Base-by-base conservation (phyloP, 1,139 yeast species). In the Zygoascus hellenicus region DNA sequence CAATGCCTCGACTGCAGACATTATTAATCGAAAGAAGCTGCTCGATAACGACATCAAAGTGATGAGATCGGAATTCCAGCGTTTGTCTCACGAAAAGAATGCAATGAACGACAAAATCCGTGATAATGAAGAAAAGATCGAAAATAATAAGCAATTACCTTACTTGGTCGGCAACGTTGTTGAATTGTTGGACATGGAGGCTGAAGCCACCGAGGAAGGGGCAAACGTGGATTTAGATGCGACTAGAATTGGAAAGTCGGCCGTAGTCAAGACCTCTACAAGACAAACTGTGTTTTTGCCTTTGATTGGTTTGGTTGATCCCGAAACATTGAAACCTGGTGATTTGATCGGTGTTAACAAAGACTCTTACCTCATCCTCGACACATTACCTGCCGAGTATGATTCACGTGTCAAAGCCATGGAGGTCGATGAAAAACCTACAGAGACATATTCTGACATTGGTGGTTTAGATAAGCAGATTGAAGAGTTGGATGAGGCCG, bases 381-480 rank as follows among this genome's bases (percentile, higher is more conserved):
- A 94, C 67, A 89, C 96, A 2, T 74, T 94, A 57, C 98, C 98
- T 7, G 89, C 96, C 2, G 98, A 94, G 68, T 94, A 92, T 64
- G 99, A 94, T 66, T 85, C 95, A 45, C 78, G 98, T 58, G 99
- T 94, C 46, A 92, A 92, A 69, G 97, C 98, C 9, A 92, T 92
- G 99, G 98, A 92, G 68, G 97, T 94, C 43, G 98, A 94, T 65
- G 98, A 92, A 68, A 89, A 90, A 63, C 98, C 98, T 48, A 85
- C 96, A 1, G 98, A 92, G 66, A 89, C 96, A 17, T 92, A 94
- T 65, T 82, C 94, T 2, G 98, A 92, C 65, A 92, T 92, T 58
- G 99, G 99, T 60, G 99, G 99, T 5, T 75, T 94, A 58, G 97
- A 90, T 68, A 94, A 92, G 69, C 98, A 94, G 67, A 94, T 94